These are phyloP conservation scores for Polyplosphaeria fusca DNA, from an alignment of 495 filamentous ascomycete species.

Conservation along the genomic window DNA sequence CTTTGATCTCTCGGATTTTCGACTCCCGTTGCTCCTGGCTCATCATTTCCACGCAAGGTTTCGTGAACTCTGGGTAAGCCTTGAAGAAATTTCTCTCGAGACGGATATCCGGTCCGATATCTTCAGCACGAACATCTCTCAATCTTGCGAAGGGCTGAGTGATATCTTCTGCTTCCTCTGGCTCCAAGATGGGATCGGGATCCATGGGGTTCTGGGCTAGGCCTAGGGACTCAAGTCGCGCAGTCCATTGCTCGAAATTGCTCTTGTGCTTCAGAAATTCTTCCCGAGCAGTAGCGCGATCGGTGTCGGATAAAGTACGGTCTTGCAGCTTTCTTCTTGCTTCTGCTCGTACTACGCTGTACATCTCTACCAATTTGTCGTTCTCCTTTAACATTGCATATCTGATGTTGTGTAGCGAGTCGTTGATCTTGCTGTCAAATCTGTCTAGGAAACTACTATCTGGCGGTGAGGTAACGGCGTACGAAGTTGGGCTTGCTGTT, in stretches of 20 bases:
- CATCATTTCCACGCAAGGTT: constrained; percentile 2
- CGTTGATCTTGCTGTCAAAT: too few relatives aligned
- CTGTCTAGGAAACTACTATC: too few relatives aligned
- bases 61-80: constrained; percentile 32
- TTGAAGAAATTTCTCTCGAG: constrained; percentile 19
- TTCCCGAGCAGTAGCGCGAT: background rate
- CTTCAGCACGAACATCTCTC: too few relatives aligned
- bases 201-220: background rate
- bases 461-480: background rate
- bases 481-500: background rate
- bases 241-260: background rate
- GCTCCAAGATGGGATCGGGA: background rate
- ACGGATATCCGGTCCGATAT: background rate
- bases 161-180: background rate
- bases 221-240: background rate
- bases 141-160: constrained; percentile 25
- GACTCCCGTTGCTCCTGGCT: constrained; percentile 11
- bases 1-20: constrained; percentile 35
- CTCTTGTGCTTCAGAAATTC: background rate
- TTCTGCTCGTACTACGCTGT: background rate
- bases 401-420: too few relatives aligned
- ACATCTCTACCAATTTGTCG: background rate
- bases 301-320: background rate
- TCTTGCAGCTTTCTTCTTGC: too few relatives aligned
- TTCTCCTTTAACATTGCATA: background rate